These are phyloP conservation scores for Phaeosphaeriaceae sp. DNA, from an alignment of 2,329 filamentous ascomycete species.

Conservation along the genomic window DNA sequence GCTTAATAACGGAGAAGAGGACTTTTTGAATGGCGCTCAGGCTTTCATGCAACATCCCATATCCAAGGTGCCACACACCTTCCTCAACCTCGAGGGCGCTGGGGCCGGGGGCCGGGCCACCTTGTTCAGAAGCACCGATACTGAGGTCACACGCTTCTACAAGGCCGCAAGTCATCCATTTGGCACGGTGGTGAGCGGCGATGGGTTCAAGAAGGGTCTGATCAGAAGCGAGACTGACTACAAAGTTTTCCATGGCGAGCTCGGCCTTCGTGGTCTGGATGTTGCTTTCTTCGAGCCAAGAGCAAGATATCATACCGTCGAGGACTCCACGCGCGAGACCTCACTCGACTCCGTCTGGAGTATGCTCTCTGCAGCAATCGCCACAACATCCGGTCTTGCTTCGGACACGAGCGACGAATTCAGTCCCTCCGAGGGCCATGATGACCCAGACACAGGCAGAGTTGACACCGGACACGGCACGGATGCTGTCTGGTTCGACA, in stretches of 20 bases:
- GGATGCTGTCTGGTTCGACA: slow-evolving; percentile 89
- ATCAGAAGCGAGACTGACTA: slow-evolving; percentile 92
- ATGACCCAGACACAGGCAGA: slow-evolving; percentile 61
- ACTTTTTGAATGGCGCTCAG: slow-evolving; percentile 84
- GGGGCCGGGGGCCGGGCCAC: slow-evolving; percentile 89
- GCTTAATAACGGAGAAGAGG: slow-evolving; percentile 96
- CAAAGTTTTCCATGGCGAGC: slow-evolving; percentile 76
- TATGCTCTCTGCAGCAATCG: slow-evolving; percentile 86
- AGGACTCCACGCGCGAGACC: slow-evolving; percentile 84
- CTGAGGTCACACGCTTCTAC: slow-evolving; percentile 84
- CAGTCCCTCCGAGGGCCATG: slow-evolving; percentile 64
- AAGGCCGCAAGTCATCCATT: slow-evolving; percentile 76
- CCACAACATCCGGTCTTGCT: slow-evolving; percentile 75
- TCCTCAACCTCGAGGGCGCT: slow-evolving; percentile 93
- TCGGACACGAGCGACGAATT: slow-evolving; percentile 72
- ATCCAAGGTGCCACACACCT: slow-evolving; percentile 80
- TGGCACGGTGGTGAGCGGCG: slow-evolving; percentile 79
- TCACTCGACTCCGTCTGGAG: slow-evolving; percentile 81
- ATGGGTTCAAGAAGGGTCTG: slow-evolving; percentile 81
- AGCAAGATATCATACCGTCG: slow-evolving; percentile 86
- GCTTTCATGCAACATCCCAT: slow-evolving; percentile 86
- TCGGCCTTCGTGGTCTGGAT: slow-evolving; percentile 87
- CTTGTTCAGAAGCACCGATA: slow-evolving; percentile 86
- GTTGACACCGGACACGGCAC: slow-evolving; percentile 71
- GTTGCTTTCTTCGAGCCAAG: slow-evolving; percentile 90